Evolutionary conservation across 2,329 filamentous ascomycete species (phyloP), one percentile per base, ranked within the genome.

Genomic region (Pseudocercospora cruenta): DNA sequence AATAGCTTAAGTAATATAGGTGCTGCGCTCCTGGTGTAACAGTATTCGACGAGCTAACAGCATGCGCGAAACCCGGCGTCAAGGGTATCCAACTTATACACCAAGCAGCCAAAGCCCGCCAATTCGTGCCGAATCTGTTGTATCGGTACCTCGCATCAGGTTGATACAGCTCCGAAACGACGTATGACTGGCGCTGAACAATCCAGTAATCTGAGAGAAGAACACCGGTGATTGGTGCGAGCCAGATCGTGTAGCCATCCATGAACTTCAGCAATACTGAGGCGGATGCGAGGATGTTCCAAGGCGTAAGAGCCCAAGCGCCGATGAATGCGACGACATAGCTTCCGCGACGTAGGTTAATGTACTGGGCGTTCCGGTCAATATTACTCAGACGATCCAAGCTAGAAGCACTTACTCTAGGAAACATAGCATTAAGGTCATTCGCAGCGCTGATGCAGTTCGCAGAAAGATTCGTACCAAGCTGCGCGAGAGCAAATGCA

Each of bases 211-310:
- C 80, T 16, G 78, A 72, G 7, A 81, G 75, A 69, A 80, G 77
- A 54, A 75, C 74, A 36, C 74, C 75, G 57, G 73, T 74, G n/a
- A 82, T 75, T 0, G 82, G 80, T 62, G 76, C 78, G 60, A 83
- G 74, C 71, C 82, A 81, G 54, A 80, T 75, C n/a, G 74, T 77
- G 66, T 82, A 82, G 2, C 76, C 78, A 6, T 76, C 76, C 2
- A 83, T 72, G 70, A 82, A 82, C 19, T 78, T 80, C 2, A 82
- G 70, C 67, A 83, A 80, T 7, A 74, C 74, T 5, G 72, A 68
- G 1, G 81, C 81, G 3, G 74, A 78, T 21, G 75, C 74, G 60
- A 82, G 75, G 10, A 83, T 77, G 53, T 81, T 78, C 81, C 81
- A 83, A 1, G 81, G 81, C n/a, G 80, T 76, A 16, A 79, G 70